Evolutionary conservation across 164 flowering plant genomes (phyloP), one percentile per base, ranked within the genome.

Genomic region (Amborella trichopoda): DNA sequence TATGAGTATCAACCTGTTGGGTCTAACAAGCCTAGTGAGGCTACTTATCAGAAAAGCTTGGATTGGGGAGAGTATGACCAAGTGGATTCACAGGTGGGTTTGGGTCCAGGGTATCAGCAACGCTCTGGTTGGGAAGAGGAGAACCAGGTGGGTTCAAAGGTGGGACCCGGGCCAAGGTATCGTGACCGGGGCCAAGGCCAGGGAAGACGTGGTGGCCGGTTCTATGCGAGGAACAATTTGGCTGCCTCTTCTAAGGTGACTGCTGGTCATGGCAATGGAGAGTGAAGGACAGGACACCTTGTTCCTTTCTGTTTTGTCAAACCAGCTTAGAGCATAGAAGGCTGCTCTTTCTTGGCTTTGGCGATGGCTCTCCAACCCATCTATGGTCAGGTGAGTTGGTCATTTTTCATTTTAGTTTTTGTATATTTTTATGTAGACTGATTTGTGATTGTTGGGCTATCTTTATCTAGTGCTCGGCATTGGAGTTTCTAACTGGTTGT

Each of bases 1-100:
- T 77, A 64, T 34, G 95, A 84, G 49, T 88, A 88, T 65, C 90
- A 80, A 60, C 91, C 84, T 21, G 77, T 76, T 44, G 80, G 74
- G 48, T 62, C 76, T 1, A 49, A 54, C 47, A 58, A 54, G 54
- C 38, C 61, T 3, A 57, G 44, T 32, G 56, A 64, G 28, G 44
- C 50, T 22, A 27, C 34, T 50, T 40, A 16, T 13, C 40, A 40
- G 20, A 32, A 30, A 38, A 24, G 53, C 1, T 9, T 21, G 30
- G 40, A 16, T 12, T 14, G 17, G 2, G 53, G 41, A 30, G 82
- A 72, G 32, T 58, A 46, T 28, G 50, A 33, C 6, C 60, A 52
- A 14, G 75, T 69, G 46, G 63, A 64, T 36, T 46, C 71, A 36
- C 69, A 64, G 38, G 59, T 26, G 53, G 28, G 43, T 13, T 18